Percentiles rank a stretch among this genome's conserved stretches.
Conservation (phyloP, 441 rosid genomes). For the Biscutella laevigata region DNA sequence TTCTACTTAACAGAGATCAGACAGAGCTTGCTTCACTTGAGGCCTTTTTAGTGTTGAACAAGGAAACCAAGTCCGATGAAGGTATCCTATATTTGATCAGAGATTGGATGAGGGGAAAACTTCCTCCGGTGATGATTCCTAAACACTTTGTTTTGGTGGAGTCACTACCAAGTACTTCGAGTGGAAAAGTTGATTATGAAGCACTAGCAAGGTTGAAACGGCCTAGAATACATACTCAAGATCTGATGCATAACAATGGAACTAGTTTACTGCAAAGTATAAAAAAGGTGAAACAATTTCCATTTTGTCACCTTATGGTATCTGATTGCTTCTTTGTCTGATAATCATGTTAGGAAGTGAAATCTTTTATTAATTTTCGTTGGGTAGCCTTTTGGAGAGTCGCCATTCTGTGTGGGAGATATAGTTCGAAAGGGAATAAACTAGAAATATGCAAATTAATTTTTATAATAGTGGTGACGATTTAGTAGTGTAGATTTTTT, state of each 20-base stretch:
- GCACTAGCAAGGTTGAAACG: constrained; percentile 33
- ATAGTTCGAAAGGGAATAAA: background rate
- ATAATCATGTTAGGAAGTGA: constrained; percentile 13
- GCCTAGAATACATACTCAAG: constrained; percentile 18
- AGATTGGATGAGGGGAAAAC: constrained; percentile 50
- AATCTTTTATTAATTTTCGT: background rate
- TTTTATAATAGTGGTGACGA: background rate
- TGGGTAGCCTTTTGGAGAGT: constrained; percentile 2
- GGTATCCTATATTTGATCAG: constrained; percentile 33
- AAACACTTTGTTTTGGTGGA: constrained; percentile 39
- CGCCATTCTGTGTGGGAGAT: background rate
- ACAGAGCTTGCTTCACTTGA: constrained; percentile 37
- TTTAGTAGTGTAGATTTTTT: background rate
- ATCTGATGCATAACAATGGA: constrained; percentile 23
- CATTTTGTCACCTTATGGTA: background rate
- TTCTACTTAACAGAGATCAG: constrained; percentile 34
- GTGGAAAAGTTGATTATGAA: constrained; percentile 82
- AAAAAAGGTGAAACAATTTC: constrained; percentile 51
- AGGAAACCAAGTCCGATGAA: constrained; percentile 34
- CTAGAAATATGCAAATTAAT: background rate
- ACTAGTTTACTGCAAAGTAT: constrained; percentile 39
- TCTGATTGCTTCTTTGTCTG: background rate
- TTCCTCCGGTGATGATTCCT: constrained; percentile 72
- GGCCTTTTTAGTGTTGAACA: constrained; percentile 49
- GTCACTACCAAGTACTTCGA: constrained; percentile 55